Percentiles rank a stretch among this genome's conserved stretches.
Evolutionary conservation across 139 green algal species (phyloP).

Genomic region (Tetraselmis chui): DNA sequence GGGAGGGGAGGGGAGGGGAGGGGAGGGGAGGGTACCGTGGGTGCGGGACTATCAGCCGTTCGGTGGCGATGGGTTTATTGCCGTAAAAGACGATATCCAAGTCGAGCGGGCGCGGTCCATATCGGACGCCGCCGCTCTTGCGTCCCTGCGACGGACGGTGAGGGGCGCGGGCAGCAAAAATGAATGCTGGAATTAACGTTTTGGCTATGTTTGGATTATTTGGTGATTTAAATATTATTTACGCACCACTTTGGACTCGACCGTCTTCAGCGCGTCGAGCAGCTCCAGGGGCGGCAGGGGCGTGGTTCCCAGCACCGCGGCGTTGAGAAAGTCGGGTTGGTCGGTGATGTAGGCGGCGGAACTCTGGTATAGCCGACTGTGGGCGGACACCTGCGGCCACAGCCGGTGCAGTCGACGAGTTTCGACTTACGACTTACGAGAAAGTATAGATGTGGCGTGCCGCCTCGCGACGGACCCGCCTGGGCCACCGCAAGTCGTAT

Average conservation of each 20-base stretch:
- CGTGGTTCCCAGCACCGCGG: constrained; percentile 60
- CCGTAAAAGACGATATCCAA: constrained; percentile 95
- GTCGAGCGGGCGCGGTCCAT: constrained; percentile 85
- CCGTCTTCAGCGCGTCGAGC: constrained; percentile 23
- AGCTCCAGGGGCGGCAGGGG: constrained; percentile 48
- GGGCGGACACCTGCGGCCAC: constrained; percentile 43
- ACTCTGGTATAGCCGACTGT: constrained; percentile 82
- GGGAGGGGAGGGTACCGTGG: too few species aligned
- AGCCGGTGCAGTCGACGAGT: background rate
- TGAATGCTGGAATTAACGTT: background rate
- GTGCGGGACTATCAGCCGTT: constrained; percentile 66
- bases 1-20: too few species aligned
- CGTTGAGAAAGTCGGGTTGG: constrained; percentile 85
- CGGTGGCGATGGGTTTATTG: constrained; percentile 14
- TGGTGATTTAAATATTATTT: background rate
- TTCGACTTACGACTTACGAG: too few species aligned
- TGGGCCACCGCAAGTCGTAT: too few species aligned
- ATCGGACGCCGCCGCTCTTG: constrained; percentile 43
- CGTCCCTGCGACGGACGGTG: constrained; percentile 48
- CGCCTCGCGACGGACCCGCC: too few species aligned
- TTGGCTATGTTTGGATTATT: background rate
- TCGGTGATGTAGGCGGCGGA: constrained; percentile 70
- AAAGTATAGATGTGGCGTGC: too few species aligned
- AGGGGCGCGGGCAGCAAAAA: too few species aligned
- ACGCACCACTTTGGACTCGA: background rate